These are phyloP conservation scores for Trichomonas gallinae DNA, from an alignment of 208 protist species.

Conservation along the genomic window DNA sequence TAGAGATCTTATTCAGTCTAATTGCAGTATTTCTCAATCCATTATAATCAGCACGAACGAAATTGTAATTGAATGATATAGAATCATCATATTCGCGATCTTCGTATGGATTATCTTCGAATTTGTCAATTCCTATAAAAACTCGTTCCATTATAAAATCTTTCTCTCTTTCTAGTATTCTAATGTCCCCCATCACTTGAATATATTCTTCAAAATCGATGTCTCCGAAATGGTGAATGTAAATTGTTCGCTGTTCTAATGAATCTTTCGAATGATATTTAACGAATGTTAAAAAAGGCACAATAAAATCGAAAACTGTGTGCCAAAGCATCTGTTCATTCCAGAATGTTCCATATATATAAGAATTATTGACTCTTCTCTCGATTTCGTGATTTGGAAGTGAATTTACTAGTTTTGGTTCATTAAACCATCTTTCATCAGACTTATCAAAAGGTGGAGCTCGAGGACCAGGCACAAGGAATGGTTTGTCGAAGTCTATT, in stretches of 20 bases:
- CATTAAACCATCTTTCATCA: background rate
- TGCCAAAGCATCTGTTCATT: background rate
- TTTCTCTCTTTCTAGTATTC: background rate
- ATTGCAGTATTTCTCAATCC: background rate
- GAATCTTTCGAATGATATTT: background rate
- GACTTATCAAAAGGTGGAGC: background rate
- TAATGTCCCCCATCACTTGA: background rate
- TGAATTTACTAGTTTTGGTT: background rate
- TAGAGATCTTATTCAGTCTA: background rate
- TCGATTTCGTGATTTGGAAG: background rate
- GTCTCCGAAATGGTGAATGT: background rate
- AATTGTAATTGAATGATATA: background rate
- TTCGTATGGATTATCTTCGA: background rate
- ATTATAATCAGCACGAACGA: background rate
- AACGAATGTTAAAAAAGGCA: background rate
- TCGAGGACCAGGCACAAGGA: background rate
- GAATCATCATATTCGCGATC: background rate
- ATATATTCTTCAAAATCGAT: background rate
- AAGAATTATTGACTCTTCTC: background rate
- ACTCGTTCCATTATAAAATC: background rate
- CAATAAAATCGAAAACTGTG: background rate
- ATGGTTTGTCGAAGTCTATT: background rate
- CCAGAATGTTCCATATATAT: background rate
- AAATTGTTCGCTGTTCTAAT: background rate
- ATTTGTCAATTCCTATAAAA: background rate